These are phyloP conservation scores for Alternaria burnsii DNA, from an alignment of 2,329 filamentous ascomycete genomes.

Conservation along the genomic window DNA sequence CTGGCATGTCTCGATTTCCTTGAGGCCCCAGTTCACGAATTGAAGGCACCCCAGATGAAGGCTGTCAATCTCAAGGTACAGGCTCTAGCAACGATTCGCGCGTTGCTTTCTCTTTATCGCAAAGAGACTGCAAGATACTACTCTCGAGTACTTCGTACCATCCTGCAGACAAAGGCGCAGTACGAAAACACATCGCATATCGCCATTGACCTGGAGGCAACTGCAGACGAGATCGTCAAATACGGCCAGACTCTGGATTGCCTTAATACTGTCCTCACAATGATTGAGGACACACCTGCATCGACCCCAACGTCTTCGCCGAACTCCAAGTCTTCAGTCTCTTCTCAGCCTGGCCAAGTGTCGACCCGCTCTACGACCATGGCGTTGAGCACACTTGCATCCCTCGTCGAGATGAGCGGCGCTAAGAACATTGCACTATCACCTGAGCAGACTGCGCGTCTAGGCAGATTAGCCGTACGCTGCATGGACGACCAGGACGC, in stretches of 20 bases:
- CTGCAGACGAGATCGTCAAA: constrained; percentile 74
- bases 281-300: constrained; percentile 44
- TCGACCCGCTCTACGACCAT: constrained; percentile 49
- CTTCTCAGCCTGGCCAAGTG: constrained; percentile 23
- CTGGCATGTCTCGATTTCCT: constrained; percentile 76
- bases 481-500: constrained; percentile 51
- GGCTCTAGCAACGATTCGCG: constrained; percentile 75
- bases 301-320: constrained; percentile 40
- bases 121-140: constrained; percentile 73
- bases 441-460: constrained; percentile 46
- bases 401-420: constrained; percentile 46
- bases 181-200: constrained; percentile 77
- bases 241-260: constrained; percentile 69
- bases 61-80: constrained; percentile 77
- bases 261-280: constrained; percentile 49
- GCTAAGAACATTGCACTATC: constrained; percentile 43
- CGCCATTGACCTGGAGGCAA: constrained; percentile 75
- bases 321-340: constrained; percentile 46
- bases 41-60: constrained; percentile 68
- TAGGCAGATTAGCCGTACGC: constrained; percentile 51
- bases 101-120: constrained; percentile 73
- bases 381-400: constrained; percentile 52
- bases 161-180: constrained; percentile 70
- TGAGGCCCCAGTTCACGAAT: constrained; percentile 61
- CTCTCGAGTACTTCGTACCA: constrained; percentile 70